phyloP scores from a whole-genome alignment of 2,329 filamentous ascomycete species.

The Monosporascus sp. region DNA sequence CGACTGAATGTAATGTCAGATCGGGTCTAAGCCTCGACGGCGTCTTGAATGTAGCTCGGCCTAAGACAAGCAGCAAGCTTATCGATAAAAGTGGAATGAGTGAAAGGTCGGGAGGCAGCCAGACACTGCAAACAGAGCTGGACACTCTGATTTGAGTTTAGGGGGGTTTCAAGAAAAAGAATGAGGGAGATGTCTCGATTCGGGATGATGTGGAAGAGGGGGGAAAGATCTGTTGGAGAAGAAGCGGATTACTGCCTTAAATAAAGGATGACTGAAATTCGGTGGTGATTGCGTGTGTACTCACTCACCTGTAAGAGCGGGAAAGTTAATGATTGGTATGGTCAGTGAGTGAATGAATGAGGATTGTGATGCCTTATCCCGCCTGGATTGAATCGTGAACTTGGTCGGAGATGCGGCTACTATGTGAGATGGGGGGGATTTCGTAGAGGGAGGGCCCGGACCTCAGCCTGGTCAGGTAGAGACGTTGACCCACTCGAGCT shows the following conservation, averaged over 20 bases:
- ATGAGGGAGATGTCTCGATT: not conserved
- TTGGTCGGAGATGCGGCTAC: too few relatives aligned
- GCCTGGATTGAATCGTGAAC: not conserved
- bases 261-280: not conserved
- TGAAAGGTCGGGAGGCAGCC: not conserved
- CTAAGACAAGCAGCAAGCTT: not conserved
- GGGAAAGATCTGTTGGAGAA: not conserved
- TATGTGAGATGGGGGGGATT: too few relatives aligned
- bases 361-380: not conserved
- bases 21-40: not conserved
- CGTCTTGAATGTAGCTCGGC: constrained; percentile 3
- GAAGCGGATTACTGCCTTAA: not conserved
- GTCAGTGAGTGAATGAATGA: not conserved
- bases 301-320: not conserved
- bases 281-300: too few relatives aligned
- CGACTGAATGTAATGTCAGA: constrained; percentile 1
- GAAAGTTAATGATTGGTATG: not conserved
- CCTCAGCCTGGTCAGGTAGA: too few relatives aligned
- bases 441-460: too few relatives aligned
- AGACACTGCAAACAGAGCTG: not conserved
- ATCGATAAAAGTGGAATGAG: not conserved
- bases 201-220: not conserved
- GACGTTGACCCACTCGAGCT: too few relatives aligned
- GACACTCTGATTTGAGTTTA: not conserved
- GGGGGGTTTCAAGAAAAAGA: not conserved